Conservation (phyloP, 23 red algal species). For the Gracilaria gracilis region DNA sequence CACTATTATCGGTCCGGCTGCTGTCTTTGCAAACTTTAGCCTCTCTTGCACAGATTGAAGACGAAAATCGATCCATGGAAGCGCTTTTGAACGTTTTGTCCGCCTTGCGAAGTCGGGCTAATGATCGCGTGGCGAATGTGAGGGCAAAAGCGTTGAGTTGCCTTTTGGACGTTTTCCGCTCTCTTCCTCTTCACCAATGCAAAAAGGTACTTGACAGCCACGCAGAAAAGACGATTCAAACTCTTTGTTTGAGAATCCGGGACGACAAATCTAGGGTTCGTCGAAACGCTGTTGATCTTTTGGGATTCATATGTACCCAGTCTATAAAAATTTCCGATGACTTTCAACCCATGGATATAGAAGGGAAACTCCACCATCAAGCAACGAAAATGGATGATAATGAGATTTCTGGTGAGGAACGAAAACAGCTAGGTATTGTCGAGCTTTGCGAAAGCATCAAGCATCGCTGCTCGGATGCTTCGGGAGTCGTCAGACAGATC, state of each 20-base stretch:
- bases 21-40: conserved; percentile 16
- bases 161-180: not conserved
- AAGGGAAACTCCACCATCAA: not conserved
- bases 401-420: not conserved
- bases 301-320: conserved; percentile 21
- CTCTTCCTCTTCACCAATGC: not conserved
- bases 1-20: conserved; percentile 7
- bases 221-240: not conserved
- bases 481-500: conserved; percentile 4
- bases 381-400: not conserved
- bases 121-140: conserved; percentile 52
- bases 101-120: not conserved
- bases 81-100: not conserved
- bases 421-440: not conserved
- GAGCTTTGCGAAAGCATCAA: not conserved
- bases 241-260: not conserved
- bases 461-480: conserved; percentile 40
- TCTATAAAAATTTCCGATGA: not conserved
- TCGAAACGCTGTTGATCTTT: conserved; percentile 39
- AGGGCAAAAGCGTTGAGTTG: conserved; percentile 32
- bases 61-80: not conserved
- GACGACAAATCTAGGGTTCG: conserved; percentile 60
- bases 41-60: not conserved
- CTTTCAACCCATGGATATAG: not conserved
- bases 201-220: not conserved